These are phyloP conservation scores for Boletus subparvulus DNA, from an alignment of 768 basidiomycete genomes.

Conservation along the genomic window DNA sequence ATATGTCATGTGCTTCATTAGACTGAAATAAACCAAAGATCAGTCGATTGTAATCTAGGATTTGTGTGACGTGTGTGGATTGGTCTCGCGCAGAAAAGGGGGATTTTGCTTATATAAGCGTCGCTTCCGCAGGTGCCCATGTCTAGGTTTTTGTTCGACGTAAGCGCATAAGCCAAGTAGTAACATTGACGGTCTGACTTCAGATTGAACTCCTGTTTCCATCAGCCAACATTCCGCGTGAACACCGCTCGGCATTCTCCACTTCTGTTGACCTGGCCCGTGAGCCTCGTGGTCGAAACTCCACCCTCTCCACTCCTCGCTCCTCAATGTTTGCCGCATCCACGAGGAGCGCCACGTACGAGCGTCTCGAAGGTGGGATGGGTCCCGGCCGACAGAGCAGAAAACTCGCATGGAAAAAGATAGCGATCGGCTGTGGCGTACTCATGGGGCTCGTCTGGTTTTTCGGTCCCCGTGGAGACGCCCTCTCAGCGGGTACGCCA, in stretches of 20 bases:
- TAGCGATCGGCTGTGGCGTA: slow-evolving; percentile 56
- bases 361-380: slow-evolving; percentile 61
- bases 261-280: slow-evolving; percentile 30
- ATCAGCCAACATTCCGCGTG: slow-evolving; percentile 22
- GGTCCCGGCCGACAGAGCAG: slow-evolving; percentile 44
- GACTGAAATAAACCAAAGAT: neutral
- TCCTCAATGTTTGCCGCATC: slow-evolving; percentile 26
- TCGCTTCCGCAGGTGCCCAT: no score
- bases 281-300: slow-evolving; percentile 26
- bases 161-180: neutral
- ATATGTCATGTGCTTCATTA: slow-evolving; percentile 1
- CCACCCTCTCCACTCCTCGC: slow-evolving; percentile 2
- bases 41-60: neutral
- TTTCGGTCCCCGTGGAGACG: slow-evolving; percentile 48
- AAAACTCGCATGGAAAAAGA: slow-evolving; percentile 61
- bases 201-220: neutral
- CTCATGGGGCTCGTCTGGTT: slow-evolving; percentile 65
- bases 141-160: neutral
- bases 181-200: neutral
- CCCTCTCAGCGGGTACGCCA: slow-evolving; percentile 20
- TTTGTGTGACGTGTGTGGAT: neutral
- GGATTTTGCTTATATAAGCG: no score
- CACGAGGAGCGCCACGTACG: slow-evolving; percentile 49
- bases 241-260: slow-evolving; percentile 25
- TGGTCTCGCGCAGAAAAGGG: no score